Evolutionary conservation across 1,284 basidiomycete genomes (phyloP), one percentile per base, ranked within the genome.

Genomic region (Sanghuangporus sanghuang): DNA sequence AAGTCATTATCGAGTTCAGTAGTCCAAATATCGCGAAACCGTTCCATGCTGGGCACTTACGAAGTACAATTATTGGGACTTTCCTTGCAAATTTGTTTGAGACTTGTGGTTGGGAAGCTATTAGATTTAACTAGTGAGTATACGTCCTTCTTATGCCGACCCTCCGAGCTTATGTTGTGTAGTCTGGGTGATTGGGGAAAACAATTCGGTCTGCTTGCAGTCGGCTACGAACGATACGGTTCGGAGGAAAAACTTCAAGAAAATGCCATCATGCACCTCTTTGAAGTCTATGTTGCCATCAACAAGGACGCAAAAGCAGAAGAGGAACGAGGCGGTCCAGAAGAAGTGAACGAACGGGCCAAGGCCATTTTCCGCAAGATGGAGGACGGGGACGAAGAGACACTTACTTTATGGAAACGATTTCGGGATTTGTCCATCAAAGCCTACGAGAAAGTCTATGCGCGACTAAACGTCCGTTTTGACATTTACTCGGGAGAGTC

Each of bases 11-110:
- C 70, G 91, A 99, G 75, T 99, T 96, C 76, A 97, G 95, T 0
- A 94, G 92, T 4, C 96, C 96, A 18, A 99, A 99, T 75, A 98
- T 99, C 72, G 96, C 97, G 44, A 99, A 99, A 75, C 92, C 92
- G 5, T 99, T 99, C 85, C 96, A 99, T 72, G 96, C 98, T 63
- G 97, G 97, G 16, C 96, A 99, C 75, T 78, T 99, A 67, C 86
- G 97, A 61, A 95, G 92, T 67, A 99, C 97, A 23, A 99, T 99
- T 75, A 98, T 99, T 72, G 97, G 97, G 44, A 91, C 94, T 0
- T 98, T 98, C 79, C 77, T 98, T 58, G 81, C 85, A 42, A 99
- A 98, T 77, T 72, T 99, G 61, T 96, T 98, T 80, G 90, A 91
- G 73, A 86, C 94, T 6, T 92, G 89, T 71, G 96, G 96, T 14